A percentile compares a stretch with the other conserved stretches of the same genome.
These are phyloP conservation scores for Usnea hakonensis DNA, from an alignment of 495 filamentous ascomycete genomes.

Conservation along the genomic window DNA sequence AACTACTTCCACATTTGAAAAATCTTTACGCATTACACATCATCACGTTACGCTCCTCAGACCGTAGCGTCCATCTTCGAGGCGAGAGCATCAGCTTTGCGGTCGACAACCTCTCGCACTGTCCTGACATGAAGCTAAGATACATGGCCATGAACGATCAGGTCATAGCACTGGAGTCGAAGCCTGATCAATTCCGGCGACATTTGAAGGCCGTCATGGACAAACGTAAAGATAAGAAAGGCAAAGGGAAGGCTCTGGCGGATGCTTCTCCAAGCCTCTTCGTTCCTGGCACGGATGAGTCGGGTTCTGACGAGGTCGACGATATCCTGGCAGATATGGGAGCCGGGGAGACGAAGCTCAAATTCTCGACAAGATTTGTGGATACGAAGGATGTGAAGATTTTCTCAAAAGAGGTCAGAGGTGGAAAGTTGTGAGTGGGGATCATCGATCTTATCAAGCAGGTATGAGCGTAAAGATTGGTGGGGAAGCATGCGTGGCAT, in stretches of 20 bases:
- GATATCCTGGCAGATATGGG: conserved; percentile 16
- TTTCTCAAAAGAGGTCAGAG: conserved; percentile 17
- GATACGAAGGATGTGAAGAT: conserved; percentile 18
- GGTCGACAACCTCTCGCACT: conserved; percentile 45
- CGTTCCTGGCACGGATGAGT: conserved; percentile 14
- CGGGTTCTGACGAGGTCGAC: conserved; percentile 18
- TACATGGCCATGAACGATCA: conserved; percentile 39
- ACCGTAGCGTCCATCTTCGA: conserved; percentile 38
- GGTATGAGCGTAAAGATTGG: background rate
- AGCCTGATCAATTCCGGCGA: conserved; percentile 15
- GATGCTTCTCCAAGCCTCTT: background rate
- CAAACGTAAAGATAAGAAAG: conserved; percentile 17
- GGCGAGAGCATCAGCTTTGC: conserved; percentile 44
- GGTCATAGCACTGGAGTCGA: conserved; percentile 11
- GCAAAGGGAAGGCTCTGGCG: conserved; percentile 20
- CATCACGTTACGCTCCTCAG: conserved; percentile 41
- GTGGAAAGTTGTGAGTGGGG: conserved; percentile 10
- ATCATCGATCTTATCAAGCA: background rate
- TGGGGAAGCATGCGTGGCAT: background rate
- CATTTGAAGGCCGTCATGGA: conserved; percentile 9
- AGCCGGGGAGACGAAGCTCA: conserved; percentile 13
- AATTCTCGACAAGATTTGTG: conserved; percentile 1
- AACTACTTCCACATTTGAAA: conserved; percentile 37
- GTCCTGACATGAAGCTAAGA: conserved; percentile 43
- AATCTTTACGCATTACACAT: conserved; percentile 48